Evolutionary conservation across 129 eudicot genomes (phyloP), one percentile per base, ranked within the genome.

Genomic region (Rutidosis leptorrhynchoides): DNA sequence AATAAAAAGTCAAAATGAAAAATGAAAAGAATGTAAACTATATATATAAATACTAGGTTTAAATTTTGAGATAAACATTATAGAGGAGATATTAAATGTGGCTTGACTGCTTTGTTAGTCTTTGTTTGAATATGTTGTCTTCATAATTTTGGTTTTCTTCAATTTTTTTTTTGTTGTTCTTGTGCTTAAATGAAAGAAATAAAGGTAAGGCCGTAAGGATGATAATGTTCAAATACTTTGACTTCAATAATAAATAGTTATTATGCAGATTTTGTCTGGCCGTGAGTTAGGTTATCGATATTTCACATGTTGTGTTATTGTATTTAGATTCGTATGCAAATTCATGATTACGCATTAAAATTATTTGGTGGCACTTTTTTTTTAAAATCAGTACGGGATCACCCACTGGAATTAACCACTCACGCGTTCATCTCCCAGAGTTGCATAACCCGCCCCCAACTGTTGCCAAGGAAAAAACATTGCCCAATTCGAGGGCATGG

Each of bases 181-280:
- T 74, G 69, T 61, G 49, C 52, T 59, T 67, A 4, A 46, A 68
- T 68, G 11, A 74, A 74, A 67, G 68, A 75, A 65, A 64, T 75
- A 48, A 61, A 59, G 67, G 79, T 59, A 75, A 67, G 79, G 68
- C 67, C 19, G 79, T 59, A 75, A 67, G 79, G 68, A 75, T 25
- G 79, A 32, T 67, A 33, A 65, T 66, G 58, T 6, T 53, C 42
- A 19, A 33, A 74, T 74, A 49, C 49, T 48, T 48, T 40, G 62
- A 27, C 55, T 58, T 74, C 43, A 72, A 63, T 72, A 72, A 63
- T 72, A 33, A 33, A 57, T 54, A 54, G 26, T 52, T 51, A 21
- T 32, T 52, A 19, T 65, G 70, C 17, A 42, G 16, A 27, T 28
- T 49, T 27, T 16, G 10, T 56, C 62, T 25, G 28, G 62, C 62